phyloP scores from a whole-genome alignment of 192 early-diverging fungal genomes.

The Backusella macrospora region DNA sequence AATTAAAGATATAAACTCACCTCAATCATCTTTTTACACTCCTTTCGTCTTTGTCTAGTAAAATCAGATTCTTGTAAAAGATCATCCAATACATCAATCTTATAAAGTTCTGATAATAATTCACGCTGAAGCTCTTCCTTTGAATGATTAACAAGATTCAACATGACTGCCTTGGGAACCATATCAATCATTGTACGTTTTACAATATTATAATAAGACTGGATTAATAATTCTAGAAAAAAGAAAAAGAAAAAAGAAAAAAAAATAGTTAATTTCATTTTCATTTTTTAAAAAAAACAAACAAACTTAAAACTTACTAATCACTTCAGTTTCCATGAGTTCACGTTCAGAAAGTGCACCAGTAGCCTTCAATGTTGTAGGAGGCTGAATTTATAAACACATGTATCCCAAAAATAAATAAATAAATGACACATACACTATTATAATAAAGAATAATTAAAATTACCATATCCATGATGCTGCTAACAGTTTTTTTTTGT shows the following conservation, averaged over 20 bases:
- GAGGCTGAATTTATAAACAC: conserved; percentile 58
- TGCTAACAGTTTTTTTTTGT: conserved; percentile 69
- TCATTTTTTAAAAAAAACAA: neutral
- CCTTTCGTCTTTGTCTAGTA: conserved; percentile 86
- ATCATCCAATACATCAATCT: conserved; percentile 92
- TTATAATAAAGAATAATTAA: neutral
- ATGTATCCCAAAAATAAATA: neutral
- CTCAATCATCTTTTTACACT: conserved; percentile 99
- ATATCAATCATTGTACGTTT: conserved; percentile 97
- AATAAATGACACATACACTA: neutral
- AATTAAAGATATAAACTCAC: neutral
- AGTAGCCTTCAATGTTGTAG: conserved; percentile 88
- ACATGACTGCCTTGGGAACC: conserved; percentile 99
- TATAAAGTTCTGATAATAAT: conserved; percentile 96
- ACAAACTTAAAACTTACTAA: conserved; percentile 68
- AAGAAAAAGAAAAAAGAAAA: neutral
- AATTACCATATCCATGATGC: conserved; percentile 69
- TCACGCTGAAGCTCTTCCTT: conserved; percentile 97
- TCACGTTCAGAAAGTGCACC: conserved; percentile 97
- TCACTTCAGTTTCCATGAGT: conserved; percentile 98
- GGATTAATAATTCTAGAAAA: conserved; percentile 81
- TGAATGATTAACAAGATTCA: conserved; percentile 88
- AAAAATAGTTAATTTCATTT: neutral
- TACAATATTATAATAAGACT: conserved; percentile 99
- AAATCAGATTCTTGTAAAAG: conserved; percentile 94